Percentiles rank a stretch among this genome's conserved stretches.
Evolutionary conservation across 2,329 filamentous ascomycete species (phyloP).

Genomic region (Penicillium vulpinum): DNA sequence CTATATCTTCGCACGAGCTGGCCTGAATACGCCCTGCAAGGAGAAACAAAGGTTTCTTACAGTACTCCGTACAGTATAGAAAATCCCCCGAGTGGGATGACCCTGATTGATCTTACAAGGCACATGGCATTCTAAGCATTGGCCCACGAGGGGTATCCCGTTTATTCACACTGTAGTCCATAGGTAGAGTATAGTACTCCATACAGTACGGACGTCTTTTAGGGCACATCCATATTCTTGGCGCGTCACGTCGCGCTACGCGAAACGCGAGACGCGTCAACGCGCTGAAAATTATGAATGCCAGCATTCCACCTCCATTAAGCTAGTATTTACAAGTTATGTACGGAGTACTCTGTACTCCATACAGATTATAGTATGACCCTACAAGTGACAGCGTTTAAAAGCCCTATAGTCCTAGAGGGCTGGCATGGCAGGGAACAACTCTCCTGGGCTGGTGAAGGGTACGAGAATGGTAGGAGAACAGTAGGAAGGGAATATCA

Average conservation of each 20-base stretch:
- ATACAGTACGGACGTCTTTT: neutral
- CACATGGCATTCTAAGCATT: slow-evolving; percentile 11
- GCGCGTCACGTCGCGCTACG: neutral
- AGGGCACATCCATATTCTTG: neutral
- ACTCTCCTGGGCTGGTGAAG: slow-evolving; percentile 17
- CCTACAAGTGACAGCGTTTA: neutral
- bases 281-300: neutral
- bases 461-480: slow-evolving; percentile 4
- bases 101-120: neutral
- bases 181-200: neutral
- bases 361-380: too few species aligned
- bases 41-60: slow-evolving; percentile 15
- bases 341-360: too few species aligned
- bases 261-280: neutral
- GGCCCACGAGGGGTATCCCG: neutral
- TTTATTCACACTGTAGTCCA: neutral
- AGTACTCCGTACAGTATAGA: slow-evolving; percentile 7
- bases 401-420: slow-evolving; percentile 1
- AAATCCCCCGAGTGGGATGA: slow-evolving; percentile 6
- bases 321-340: neutral
- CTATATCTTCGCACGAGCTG: slow-evolving; percentile 6
- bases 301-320: neutral
- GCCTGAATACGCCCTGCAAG: neutral
- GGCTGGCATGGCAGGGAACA: slow-evolving; percentile 11
- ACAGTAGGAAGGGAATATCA: neutral